These are phyloP conservation scores for Mucor velutinosus DNA, from an alignment of 371 early-diverging fungal species.

Conservation along the genomic window DNA sequence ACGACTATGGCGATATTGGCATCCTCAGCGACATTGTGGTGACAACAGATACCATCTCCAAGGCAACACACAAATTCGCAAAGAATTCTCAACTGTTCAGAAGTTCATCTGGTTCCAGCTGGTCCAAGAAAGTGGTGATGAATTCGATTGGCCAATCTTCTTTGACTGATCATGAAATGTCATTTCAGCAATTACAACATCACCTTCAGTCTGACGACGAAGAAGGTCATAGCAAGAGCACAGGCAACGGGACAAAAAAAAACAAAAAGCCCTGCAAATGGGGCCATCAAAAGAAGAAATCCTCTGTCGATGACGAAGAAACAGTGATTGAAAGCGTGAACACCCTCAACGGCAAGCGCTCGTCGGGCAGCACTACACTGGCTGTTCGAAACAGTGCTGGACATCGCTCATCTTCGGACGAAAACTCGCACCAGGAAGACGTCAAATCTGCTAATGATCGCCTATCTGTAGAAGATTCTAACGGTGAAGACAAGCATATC, in stretches of 20 bases:
- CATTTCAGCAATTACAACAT: neutral
- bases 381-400: neutral
- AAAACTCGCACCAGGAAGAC: conserved; percentile 1
- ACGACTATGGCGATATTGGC: conserved; percentile 31
- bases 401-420: neutral
- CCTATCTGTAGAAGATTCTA: conserved; percentile 19
- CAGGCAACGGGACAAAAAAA: neutral
- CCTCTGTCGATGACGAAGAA: conserved; percentile 13
- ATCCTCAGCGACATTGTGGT: conserved; percentile 40
- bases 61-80: neutral
- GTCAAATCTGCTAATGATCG: conserved; percentile 1
- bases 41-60: conserved; percentile 29
- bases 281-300: neutral
- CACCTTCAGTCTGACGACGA: neutral
- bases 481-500: conserved; percentile 34
- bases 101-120: neutral
- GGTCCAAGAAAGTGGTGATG: conserved; percentile 3
- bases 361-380: conserved; percentile 2
- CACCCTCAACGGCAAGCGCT: neutral
- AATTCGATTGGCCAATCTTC: neutral
- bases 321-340: conserved; percentile 3
- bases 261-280: neutral
- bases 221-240: neutral
- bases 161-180: neutral
- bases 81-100: conserved; percentile 2